Base-by-base conservation (phyloP, 768 basidiomycete genomes). In the Sarcodon sp. region DNA sequence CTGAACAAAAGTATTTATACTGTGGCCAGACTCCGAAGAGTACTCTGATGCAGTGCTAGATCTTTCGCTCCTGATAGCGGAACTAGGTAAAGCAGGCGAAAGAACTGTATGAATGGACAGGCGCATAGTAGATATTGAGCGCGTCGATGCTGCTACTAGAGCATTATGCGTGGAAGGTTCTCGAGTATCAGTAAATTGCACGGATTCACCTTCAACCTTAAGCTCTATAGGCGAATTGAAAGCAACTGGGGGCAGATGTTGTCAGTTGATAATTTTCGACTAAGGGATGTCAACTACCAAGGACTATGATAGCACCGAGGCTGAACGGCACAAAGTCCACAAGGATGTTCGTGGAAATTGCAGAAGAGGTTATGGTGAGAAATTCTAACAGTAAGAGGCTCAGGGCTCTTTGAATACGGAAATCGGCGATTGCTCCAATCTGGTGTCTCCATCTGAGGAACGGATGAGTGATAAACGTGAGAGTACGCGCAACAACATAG, bases 341-440 rank as follows among this genome's bases (percentile, higher is more conserved):
- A 5, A 72, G 41, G 7, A 66, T 49, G 43, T 61, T 64, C n/a
- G 67, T 66, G 35, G 53, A 50, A 4, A 58, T 56, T 11, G 63
- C 60, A 35, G 58, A 56, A 27, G 71, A 69, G 3, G 65, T 66
- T 34, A 70, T 47, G 1, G 64, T 67, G n/a, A 71, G 48, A 12
- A 71, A 47, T 35, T 75, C 71, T 2, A 73, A 59, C 7, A 71
- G 38, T 31, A 75, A 43, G n/a, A 75, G 63, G 33, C 70, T 66
- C n/a, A 63, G 13, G 3, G 64, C 62, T 43, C 65, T 59, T 13
- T 62, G 50, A 18, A 70, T 54, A 15, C 62, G 55, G 15, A 61
- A 50, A 51, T 68, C 67, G 36, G 49, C 49, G 6, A 67, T 35
- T 43, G 47, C 43, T 10, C n/a, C n/a, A 33, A 47, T 47, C 53